A percentile compares a stretch with the other conserved stretches of the same genome.
phyloP scores from a whole-genome alignment of 2,329 filamentous ascomycete genomes.

The Dichotomopilus funicola region DNA sequence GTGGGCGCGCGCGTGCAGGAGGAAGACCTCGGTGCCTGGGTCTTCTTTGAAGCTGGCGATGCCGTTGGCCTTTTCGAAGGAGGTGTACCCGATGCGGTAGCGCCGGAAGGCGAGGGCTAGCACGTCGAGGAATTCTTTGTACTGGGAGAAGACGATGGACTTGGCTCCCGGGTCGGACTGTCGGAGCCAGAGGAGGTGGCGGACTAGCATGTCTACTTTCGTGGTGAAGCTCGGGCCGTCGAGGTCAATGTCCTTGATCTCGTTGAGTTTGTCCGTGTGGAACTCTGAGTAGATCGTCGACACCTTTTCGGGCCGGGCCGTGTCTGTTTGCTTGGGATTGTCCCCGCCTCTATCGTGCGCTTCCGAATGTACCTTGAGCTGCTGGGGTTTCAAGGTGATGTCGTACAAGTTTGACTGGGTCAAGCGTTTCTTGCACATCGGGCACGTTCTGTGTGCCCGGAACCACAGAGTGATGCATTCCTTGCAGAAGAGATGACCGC shows the following conservation, averaged over 20 bases:
- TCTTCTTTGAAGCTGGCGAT: constrained; percentile 73
- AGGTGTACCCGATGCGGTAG: constrained; percentile 67
- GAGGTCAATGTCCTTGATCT: constrained; percentile 79
- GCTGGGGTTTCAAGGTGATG: constrained; percentile 74
- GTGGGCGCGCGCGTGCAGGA: constrained; percentile 83
- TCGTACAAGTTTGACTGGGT: constrained; percentile 66
- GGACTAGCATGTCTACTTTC: constrained; percentile 77
- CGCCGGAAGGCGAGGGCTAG: constrained; percentile 62
- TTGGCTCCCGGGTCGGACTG: constrained; percentile 81
- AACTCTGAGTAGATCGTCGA: constrained; percentile 71
- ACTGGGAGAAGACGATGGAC: constrained; percentile 91
- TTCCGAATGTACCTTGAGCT: constrained; percentile 55
- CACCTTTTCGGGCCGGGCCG: constrained; percentile 26
- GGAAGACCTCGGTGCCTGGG: constrained; percentile 68
- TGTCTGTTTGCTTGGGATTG: constrained; percentile 4
- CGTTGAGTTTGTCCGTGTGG: constrained; percentile 59
- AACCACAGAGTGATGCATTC: constrained; percentile 81
- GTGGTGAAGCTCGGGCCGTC: constrained; percentile 70
- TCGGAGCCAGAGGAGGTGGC: constrained; percentile 81
- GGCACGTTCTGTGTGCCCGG: constrained; percentile 66
- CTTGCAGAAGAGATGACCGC: constrained; percentile 88
- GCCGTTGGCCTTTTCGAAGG: constrained; percentile 62
- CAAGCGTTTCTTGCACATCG: constrained; percentile 71
- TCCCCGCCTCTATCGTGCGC: constrained; percentile 21
- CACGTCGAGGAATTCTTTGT: constrained; percentile 71